Evolutionary conservation across 768 basidiomycete genomes (phyloP), one percentile per base, ranked within the genome.

Genomic region (Mycena indigotica): DNA sequence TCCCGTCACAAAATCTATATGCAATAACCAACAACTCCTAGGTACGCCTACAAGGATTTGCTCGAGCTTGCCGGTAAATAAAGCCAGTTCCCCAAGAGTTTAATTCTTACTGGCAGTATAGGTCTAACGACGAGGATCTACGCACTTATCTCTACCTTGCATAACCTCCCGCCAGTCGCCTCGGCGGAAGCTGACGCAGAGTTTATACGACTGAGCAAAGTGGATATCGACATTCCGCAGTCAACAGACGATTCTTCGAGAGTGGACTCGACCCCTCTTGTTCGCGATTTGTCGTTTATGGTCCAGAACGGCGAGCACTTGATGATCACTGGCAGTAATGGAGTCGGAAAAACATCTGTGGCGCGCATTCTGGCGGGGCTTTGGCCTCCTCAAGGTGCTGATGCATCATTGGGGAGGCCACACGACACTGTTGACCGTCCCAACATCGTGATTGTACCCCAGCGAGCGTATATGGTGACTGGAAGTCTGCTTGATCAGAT

Each of bases 261-360:
- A 17, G 49, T 24, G 17, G 59, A 38, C 58, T 67, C 58, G 58
- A 71, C 70, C 30, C 83, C 84, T 3, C 81, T 98, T 28, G 88
- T 97, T 30, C 80, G 80, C 49, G 83, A 86, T 48, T 77, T 97
- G 21, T 85, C 79, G 40, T 67, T 97, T 25, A 69, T 74, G 8
- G 79, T 97, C 53, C 72, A 65, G 30, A 76, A 80, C 16, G 91
- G 91, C 2, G 90, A 96, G 73, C 95, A 97, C 66, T 75, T 95
- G 5, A 90, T 97, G 85, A 93, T 97, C 62, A 95, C 93, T 0
- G 95, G 95, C 1, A 87, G 88, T 53, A 96, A 94, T 65, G 94
- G 94, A 0, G 92, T 95, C 2, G 94, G 94, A 0, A 96, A 97
- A 76, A 93, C 91, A 0, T 84, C 91, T 8, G 84, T 95, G 26